Base-by-base conservation (phyloP, 2,329 filamentous ascomycete genomes). In the Davidsoniella virescens region DNA sequence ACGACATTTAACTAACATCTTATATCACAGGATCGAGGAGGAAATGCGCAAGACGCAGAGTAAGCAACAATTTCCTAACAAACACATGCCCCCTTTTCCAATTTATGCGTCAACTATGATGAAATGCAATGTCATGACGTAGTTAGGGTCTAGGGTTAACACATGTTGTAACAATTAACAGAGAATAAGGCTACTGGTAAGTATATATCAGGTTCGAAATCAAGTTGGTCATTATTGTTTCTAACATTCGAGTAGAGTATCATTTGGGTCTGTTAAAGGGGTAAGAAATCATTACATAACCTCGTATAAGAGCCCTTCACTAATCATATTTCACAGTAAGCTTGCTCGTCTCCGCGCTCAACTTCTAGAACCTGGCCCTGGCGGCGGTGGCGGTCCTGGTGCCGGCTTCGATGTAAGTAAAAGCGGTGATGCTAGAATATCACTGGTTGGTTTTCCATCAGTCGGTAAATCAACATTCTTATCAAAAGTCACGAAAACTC, bases 1-100 rank as follows among this genome's bases (percentile, higher is more conserved):
- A 7, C 4, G 10, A n/a, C 16, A 12, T 14, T 14, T 49, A 40
- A 55, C 59, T 62, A 55, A 62, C 51, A 18, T 37, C 26, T 17
- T 42, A 47, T 52, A n/a, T 49, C 51, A 49, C 59, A 95, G 90
- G 80, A 98, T 98, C 62, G 92, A 98, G 77, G 88, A 94, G 70
- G 92, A 98, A 82, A 98, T 98, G 92, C 82, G 78, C 66, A 90
- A 78, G 79, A 98, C 92, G 61, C 92, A 98, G 72, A 98, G 90
- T 94, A 78, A 72, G 78, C 49, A 7, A 38, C 18, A 18, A 18
- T 10, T 8, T 18, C 20, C 33, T 20, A 37, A 1, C 5, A 18
- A n/a, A 12, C 16, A 43, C 10, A 4, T 18, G 4, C 14, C 23
- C n/a, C 26, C 18, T 29, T 16, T 25, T 23, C 9, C 18, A 9